Conservation (phyloP, 2,329 filamentous ascomycete species). For the Neonectria sp. region DNA sequence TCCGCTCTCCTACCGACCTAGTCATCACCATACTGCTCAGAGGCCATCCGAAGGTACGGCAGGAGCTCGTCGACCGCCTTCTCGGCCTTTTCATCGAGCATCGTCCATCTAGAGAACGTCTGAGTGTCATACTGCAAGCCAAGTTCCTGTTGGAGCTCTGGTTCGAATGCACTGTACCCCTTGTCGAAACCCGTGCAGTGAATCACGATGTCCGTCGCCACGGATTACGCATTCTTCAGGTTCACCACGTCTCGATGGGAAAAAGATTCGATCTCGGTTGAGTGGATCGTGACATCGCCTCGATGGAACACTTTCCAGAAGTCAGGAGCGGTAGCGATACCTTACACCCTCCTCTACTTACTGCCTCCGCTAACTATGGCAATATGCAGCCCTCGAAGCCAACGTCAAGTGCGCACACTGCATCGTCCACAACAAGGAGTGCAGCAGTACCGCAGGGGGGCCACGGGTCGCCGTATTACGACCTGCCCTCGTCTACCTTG, state of each 20-base stretch:
- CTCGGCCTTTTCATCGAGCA: constrained; percentile 36
- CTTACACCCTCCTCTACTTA: no score
- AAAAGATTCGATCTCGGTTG: constrained; percentile 41
- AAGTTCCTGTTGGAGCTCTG: constrained; percentile 33
- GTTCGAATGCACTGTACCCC: constrained; percentile 37
- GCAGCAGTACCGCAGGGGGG: no score
- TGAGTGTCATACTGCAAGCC: constrained; percentile 33
- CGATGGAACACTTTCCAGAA: constrained; percentile 53
- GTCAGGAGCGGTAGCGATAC: constrained; percentile 49
- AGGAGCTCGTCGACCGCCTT: constrained; percentile 36
- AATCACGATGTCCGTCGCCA: constrained; percentile 42
- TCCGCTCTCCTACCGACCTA: neutral
- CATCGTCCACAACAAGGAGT: no score
- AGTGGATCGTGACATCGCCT: constrained; percentile 47
- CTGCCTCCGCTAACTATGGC: no score
- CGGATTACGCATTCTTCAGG: constrained; percentile 33
- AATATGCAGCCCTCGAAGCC: no score
- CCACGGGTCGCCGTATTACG: no score
- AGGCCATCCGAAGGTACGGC: constrained; percentile 30
- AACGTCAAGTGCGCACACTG: no score
- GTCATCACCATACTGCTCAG: constrained; percentile 9
- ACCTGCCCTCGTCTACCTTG: no score
- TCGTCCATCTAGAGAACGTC: constrained; percentile 30
- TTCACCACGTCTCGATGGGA: constrained; percentile 31
- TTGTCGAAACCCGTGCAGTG: constrained; percentile 46